Conservation (phyloP, 1,139 yeast species). For the Pichia sp. region DNA sequence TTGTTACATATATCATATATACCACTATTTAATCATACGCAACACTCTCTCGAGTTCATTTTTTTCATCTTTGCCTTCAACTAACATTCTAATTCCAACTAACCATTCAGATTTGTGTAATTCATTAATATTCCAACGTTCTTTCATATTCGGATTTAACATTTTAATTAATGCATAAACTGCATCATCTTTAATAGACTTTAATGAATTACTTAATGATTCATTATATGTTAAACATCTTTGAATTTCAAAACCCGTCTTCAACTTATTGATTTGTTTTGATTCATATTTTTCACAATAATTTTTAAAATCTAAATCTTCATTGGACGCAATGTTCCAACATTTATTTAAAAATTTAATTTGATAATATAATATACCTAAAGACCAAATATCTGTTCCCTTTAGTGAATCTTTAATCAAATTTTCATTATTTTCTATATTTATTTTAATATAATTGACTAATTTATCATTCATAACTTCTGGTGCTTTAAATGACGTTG, state of each 20-base stretch:
- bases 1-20: not conserved
- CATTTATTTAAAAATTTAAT: conserved; percentile 41
- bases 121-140: conserved; percentile 19
- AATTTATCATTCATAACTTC: conserved; percentile 35
- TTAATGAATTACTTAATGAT: conserved; percentile 1
- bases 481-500: conserved; percentile 51
- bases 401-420: conserved; percentile 26
- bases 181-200: conserved; percentile 13
- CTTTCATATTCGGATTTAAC: conserved; percentile 25
- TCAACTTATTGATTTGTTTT: conserved; percentile 8
- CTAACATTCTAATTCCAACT: conserved; percentile 22
- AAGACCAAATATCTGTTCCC: conserved; percentile 44
- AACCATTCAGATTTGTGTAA: conserved; percentile 26
- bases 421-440: not conserved
- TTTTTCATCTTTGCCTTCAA: conserved; percentile 21
- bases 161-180: conserved; percentile 19
- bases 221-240: conserved; percentile 5
- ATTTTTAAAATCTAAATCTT: conserved; percentile 23
- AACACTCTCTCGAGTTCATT: conserved; percentile 20
- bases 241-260: conserved; percentile 14
- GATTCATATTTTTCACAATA: conserved; percentile 25
- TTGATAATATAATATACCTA: conserved; percentile 46
- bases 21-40: conserved; percentile 2
- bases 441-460: conserved; percentile 7
- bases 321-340: conserved; percentile 37